Conservation (phyloP, 2,329 filamentous ascomycete species). For the Colletotrichum liaoningense region DNA sequence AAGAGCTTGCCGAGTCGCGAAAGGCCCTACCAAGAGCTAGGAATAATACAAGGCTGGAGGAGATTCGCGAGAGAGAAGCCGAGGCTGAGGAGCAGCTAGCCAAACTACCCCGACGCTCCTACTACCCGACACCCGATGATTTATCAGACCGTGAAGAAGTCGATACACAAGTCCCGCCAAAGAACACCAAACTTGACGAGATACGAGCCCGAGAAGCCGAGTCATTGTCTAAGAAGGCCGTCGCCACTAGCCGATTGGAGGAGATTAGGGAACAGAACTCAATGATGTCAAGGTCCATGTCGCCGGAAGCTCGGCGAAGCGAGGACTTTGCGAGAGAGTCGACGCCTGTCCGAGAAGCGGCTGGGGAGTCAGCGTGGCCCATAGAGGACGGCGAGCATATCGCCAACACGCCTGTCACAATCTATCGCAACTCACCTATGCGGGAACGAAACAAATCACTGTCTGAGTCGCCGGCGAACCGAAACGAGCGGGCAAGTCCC, state of each 20-base stretch:
- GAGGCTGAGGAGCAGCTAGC: conserved; percentile 41
- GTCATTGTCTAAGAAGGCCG: conserved; percentile 56
- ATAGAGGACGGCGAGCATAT: conserved; percentile 46
- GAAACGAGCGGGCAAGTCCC: conserved; percentile 26
- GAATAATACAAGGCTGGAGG: conserved; percentile 56
- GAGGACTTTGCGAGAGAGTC: conserved; percentile 40
- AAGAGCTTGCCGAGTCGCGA: conserved; percentile 11
- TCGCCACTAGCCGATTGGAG: conserved; percentile 62
- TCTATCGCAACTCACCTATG: conserved; percentile 44
- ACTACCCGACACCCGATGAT: conserved; percentile 47
- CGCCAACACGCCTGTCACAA: conserved; percentile 53
- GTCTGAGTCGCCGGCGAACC: conserved; percentile 33
- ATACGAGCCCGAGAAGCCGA: conserved; percentile 57
- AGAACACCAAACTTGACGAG: conserved; percentile 62
- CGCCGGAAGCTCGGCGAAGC: conserved; percentile 50
- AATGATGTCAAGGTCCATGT: conserved; percentile 52
- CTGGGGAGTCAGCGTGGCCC: neutral
- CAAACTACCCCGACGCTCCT: neutral
- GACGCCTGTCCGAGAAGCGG: conserved; percentile 2
- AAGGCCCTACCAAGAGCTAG: conserved; percentile 37
- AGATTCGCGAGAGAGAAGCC: conserved; percentile 56
- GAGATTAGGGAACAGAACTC: conserved; percentile 65
- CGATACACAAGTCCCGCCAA: conserved; percentile 34
- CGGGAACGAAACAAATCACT: conserved; percentile 28
- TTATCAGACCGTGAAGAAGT: conserved; percentile 48